A percentile compares a stretch with the other conserved stretches of the same genome.
These are phyloP conservation scores for Gossypium lobatum DNA, from an alignment of 441 rosid species.

Conservation along the genomic window DNA sequence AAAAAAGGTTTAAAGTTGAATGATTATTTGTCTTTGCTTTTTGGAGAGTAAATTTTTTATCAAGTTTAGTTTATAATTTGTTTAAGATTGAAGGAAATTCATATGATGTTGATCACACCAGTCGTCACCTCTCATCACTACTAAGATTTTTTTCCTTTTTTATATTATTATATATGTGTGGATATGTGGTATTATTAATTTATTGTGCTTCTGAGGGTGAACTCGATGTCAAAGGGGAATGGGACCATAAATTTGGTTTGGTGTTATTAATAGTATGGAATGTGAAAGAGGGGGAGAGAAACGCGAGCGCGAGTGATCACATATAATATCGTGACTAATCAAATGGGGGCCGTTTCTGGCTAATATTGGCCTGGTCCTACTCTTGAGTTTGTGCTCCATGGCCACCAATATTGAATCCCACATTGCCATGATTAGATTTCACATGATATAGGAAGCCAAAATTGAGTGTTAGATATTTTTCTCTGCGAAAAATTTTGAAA, in stretches of 20 bases:
- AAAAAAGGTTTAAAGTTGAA: no score
- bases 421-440: neutral
- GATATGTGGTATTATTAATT: neutral
- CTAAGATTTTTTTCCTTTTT: neutral
- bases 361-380: neutral
- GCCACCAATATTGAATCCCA: neutral
- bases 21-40: no score
- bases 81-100: neutral
- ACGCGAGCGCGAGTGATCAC: neutral
- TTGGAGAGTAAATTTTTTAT: neutral
- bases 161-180: neutral
- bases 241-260: neutral
- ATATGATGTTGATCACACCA: neutral
- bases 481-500: neutral
- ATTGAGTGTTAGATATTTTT: neutral
- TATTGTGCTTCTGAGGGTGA: neutral
- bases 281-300: neutral
- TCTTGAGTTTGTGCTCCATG: neutral
- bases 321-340: neutral
- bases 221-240: neutral
- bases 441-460: neutral
- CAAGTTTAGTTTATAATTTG: neutral
- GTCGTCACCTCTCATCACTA: neutral
- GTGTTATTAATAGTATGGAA: neutral
- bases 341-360: neutral